These are phyloP conservation scores for Apocynum venetum DNA, from an alignment of 257 asterid genomes.

Conservation along the genomic window DNA sequence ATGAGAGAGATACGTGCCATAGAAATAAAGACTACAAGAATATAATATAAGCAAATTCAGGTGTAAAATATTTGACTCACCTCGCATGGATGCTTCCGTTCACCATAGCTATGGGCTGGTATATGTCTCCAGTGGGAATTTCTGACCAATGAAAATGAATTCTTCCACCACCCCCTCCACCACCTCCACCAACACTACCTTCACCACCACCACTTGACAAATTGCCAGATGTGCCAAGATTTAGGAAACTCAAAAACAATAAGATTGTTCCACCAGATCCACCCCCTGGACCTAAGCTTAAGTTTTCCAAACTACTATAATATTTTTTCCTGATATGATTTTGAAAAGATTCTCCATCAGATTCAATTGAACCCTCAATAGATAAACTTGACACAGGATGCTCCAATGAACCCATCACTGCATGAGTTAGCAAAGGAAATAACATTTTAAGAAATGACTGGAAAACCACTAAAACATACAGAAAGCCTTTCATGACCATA, in stretches of 20 bases:
- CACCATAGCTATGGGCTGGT: conserved; percentile 78
- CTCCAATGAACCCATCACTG: conserved; percentile 91
- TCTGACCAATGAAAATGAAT: conserved; percentile 96
- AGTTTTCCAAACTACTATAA: conserved; percentile 18
- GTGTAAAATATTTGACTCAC: conserved; percentile 40
- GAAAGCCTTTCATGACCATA: background rate
- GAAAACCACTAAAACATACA: background rate
- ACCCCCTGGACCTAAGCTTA: conserved; percentile 69
- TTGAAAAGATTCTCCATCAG: conserved; percentile 67
- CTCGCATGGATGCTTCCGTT: conserved; percentile 74
- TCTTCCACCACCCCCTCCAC: conserved; percentile 99
- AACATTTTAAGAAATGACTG: conserved; percentile 9
- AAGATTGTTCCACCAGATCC: conserved; percentile 98
- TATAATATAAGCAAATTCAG: background rate
- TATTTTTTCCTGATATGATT: conserved; percentile 32
- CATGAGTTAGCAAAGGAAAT: conserved; percentile 26
- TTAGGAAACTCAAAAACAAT: conserved; percentile 60
- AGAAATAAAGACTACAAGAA: background rate
- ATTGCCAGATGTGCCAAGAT: conserved; percentile 54
- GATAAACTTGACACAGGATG: conserved; percentile 64
- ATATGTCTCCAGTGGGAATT: conserved; percentile 87
- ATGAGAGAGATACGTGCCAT: background rate
- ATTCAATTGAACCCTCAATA: conserved; percentile 72
- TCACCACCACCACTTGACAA: conserved; percentile 85
- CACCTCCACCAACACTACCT: conserved; percentile 69